phyloP scores from a whole-genome alignment of 2,329 filamentous ascomycete species.

The Diaporthe eres region DNA sequence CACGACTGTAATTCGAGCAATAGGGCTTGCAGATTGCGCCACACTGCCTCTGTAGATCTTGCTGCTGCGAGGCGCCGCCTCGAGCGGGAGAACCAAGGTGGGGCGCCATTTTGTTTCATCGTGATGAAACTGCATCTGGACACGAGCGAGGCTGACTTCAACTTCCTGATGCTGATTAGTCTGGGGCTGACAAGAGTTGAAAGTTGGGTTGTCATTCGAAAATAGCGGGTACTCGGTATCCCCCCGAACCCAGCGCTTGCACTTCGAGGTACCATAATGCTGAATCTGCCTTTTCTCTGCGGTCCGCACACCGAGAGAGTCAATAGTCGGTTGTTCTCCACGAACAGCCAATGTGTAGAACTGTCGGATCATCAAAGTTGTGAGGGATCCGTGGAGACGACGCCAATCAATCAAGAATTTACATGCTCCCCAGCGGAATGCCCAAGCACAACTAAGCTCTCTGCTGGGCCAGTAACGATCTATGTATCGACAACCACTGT shows the following conservation, averaged over 20 bases:
- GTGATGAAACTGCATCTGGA: neutral
- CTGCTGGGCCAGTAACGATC: neutral
- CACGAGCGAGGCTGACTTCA: neutral
- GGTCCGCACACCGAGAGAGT: neutral
- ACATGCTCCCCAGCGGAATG: neutral
- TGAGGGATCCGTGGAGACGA: neutral
- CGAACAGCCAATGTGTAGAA: neutral
- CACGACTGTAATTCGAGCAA: neutral
- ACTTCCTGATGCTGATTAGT: neutral
- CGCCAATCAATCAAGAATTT: neutral
- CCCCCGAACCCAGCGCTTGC: constrained; percentile 1
- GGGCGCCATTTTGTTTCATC: neutral
- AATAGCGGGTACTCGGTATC: neutral
- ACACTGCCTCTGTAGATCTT: constrained; percentile 9
- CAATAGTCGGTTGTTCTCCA: no score
- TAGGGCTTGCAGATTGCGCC: neutral
- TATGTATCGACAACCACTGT: neutral
- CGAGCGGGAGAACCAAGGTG: neutral
- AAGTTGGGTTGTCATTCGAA: neutral
- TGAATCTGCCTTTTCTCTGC: no score
- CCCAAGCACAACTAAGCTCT: neutral
- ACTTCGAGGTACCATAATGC: neutral
- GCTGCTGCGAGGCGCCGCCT: neutral
- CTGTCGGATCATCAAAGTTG: neutral
- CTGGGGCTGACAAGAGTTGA: neutral